Percentiles rank a stretch among this genome's conserved stretches.
phyloP scores from a whole-genome alignment of 495 filamentous ascomycete genomes.

The Penicillium simplicissimum region DNA sequence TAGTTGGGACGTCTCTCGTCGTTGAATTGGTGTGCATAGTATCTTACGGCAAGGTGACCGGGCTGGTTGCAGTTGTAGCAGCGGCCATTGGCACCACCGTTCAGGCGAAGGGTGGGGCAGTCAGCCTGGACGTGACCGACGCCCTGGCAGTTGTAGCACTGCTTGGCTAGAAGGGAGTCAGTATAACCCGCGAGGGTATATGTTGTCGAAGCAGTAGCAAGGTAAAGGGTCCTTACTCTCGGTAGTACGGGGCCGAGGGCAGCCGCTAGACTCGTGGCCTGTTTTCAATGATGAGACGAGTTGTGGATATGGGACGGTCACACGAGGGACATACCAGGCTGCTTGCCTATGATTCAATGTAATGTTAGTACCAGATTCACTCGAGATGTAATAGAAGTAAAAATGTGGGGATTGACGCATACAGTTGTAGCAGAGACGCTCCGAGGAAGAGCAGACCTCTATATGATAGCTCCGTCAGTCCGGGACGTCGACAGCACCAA shows the following conservation, averaged over 20 bases:
- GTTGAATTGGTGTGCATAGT: neutral
- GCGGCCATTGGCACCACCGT: constrained; percentile 71
- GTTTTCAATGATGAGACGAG: constrained; percentile 37
- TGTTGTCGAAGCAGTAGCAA: neutral
- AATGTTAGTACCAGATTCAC: constrained; percentile 28
- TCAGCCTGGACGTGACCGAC: constrained; percentile 98
- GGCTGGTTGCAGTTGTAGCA: constrained; percentile 96
- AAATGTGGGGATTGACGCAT: constrained; percentile 33
- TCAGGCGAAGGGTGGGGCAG: constrained; percentile 94
- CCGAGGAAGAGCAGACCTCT: constrained; percentile 95
- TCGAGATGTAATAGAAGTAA: constrained; percentile 9
- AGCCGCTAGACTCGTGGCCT: constrained; percentile 98
- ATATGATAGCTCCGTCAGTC: constrained; percentile 16
- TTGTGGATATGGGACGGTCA: constrained; percentile 18
- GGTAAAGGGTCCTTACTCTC: constrained; percentile 62
- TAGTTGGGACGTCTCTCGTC: neutral
- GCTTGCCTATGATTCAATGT: constrained; percentile 62
- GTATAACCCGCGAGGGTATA: constrained; percentile 18
- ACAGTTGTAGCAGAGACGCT: constrained; percentile 99
- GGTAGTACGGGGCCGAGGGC: constrained; percentile 92
- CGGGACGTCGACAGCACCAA: neutral
- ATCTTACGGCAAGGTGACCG: constrained; percentile 80
- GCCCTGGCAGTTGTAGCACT: constrained; percentile 99
- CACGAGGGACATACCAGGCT: constrained; percentile 63
- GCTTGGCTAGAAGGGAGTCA: constrained; percentile 65